These are phyloP conservation scores for Xylaria castorea DNA, from an alignment of 495 filamentous ascomycete species.

Conservation along the genomic window DNA sequence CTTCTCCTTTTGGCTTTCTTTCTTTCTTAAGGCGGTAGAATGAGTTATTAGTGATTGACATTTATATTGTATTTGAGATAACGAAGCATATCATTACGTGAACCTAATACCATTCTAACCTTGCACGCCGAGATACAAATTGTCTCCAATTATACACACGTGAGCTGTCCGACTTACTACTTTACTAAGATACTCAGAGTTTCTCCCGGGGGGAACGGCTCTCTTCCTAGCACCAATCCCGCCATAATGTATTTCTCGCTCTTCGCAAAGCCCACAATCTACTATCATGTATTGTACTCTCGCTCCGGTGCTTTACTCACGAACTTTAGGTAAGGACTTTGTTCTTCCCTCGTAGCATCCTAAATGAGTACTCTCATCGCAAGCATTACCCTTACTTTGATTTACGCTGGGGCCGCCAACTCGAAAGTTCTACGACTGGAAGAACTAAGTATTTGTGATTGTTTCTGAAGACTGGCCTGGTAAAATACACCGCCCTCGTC, in stretches of 20 bases:
- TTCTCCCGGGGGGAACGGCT: background rate
- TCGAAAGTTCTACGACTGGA: background rate
- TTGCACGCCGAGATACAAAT: background rate
- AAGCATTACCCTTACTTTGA: too few species aligned
- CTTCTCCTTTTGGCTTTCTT: background rate
- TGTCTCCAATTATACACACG: background rate
- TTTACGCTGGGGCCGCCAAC: too few species aligned
- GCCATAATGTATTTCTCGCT: background rate
- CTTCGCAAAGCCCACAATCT: background rate
- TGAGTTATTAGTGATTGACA: background rate
- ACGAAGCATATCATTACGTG: background rate
- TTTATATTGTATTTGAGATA: too few species aligned
- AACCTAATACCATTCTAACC: background rate
- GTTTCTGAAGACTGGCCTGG: background rate
- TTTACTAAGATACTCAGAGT: background rate
- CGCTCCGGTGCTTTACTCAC: background rate
- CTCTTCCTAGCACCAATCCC: background rate
- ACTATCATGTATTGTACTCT: background rate
- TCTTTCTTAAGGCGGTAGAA: background rate
- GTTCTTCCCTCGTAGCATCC: background rate
- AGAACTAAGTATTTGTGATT: background rate
- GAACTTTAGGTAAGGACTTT: background rate
- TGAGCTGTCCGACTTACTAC: background rate
- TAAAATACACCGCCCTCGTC: background rate
- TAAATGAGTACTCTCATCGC: background rate